A percentile compares a stretch with the other conserved stretches of the same genome.
phyloP scores from a whole-genome alignment of 1,284 basidiomycete genomes.

The Malassezia psittaci region DNA sequence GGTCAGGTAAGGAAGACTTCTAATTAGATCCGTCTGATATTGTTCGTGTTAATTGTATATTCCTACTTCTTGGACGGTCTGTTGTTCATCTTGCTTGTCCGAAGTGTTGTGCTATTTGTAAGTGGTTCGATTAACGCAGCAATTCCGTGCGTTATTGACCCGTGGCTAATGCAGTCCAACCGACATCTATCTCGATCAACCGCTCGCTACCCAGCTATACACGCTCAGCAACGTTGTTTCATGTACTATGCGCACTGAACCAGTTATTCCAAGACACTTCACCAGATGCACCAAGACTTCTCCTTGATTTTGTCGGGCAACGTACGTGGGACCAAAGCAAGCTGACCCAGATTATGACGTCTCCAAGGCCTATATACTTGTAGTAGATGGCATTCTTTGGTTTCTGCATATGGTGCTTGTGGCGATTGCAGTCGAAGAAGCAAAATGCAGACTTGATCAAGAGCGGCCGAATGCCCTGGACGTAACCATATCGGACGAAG shows the following conservation, averaged over 20 bases:
- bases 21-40: conserved; percentile 9
- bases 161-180: conserved; percentile 5
- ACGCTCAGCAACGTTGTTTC: conserved; percentile 1
- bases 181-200: not conserved
- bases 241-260: not conserved
- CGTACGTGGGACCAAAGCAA: not conserved
- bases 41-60: conserved; percentile 4
- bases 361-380: conserved; percentile 21
- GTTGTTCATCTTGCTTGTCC: not conserved
- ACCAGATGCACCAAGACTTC: conserved; percentile 9
- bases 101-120: conserved; percentile 3
- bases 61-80: conserved; percentile 14
- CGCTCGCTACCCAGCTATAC: not conserved
- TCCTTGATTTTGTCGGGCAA: conserved; percentile 37
- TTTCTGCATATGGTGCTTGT: conserved; percentile 17
- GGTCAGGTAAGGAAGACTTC: conserved; percentile 2
- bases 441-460: not conserved
- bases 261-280: conserved; percentile 6
- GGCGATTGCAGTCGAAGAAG: conserved; percentile 21
- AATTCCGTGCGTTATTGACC: conserved; percentile 5
- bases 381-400: conserved; percentile 13
- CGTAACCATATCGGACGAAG: not conserved
- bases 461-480: not conserved
- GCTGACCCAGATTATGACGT: conserved; percentile 15
- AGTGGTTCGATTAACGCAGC: conserved; percentile 7